Evolutionary conservation across 1,284 basidiomycete species (phyloP).

Genomic region (Tetrapyrgos nigripes): DNA sequence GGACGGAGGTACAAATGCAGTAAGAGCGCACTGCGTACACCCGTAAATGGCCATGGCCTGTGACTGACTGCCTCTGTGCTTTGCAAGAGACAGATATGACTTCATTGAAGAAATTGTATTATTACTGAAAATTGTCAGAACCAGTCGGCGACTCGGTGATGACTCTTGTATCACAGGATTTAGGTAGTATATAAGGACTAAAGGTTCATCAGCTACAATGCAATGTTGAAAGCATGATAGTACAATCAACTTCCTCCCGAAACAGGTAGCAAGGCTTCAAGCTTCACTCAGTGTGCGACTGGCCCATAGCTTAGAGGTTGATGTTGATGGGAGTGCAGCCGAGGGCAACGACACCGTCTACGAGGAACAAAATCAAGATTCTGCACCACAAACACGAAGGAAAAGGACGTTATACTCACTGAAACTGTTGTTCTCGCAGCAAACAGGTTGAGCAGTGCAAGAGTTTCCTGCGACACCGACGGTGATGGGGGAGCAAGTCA

Average conservation of each 20-base stretch:
- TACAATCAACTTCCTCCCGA: background rate
- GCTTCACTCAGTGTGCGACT: background rate
- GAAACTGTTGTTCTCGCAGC: slow-evolving; percentile 29
- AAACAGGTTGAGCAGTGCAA: slow-evolving; percentile 20
- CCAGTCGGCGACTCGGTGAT: too few relatives aligned
- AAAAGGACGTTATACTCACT: slow-evolving; percentile 20
- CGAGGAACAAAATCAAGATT: background rate
- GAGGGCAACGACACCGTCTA: slow-evolving; percentile 10
- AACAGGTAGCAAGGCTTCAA: too few relatives aligned
- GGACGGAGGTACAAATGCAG: too few relatives aligned
- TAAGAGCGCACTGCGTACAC: too few relatives aligned
- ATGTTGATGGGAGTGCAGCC: slow-evolving; percentile 12
- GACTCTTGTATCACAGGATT: too few relatives aligned
- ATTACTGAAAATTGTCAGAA: too few relatives aligned
- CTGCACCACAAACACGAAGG: background rate
- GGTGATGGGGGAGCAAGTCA: background rate
- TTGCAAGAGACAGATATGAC: too few relatives aligned
- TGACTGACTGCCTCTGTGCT: too few relatives aligned
- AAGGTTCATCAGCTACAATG: too few relatives aligned
- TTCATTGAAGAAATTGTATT: too few relatives aligned
- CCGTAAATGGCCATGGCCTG: too few relatives aligned
- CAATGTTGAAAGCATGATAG: background rate
- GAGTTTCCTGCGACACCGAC: background rate
- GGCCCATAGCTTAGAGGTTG: slow-evolving; percentile 8
- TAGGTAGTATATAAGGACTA: too few relatives aligned